phyloP scores from a whole-genome alignment of 2,329 filamentous ascomycete genomes.

The Hymenoscyphus salicellus region DNA sequence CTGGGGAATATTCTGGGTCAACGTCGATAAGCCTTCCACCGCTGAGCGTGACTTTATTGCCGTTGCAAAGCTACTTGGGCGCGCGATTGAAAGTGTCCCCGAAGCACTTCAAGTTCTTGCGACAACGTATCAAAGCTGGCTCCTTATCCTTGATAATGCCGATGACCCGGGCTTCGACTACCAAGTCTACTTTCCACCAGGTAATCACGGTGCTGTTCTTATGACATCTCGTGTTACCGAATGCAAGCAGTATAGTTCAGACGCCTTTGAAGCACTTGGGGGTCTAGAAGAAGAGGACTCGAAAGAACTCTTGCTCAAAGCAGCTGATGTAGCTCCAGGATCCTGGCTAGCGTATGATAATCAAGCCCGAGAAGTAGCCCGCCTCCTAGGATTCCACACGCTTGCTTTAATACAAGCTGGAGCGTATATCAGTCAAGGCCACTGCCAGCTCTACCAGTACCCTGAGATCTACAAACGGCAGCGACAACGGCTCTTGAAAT shows the following conservation, averaged over 20 bases:
- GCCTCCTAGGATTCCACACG: slow-evolving; percentile 28
- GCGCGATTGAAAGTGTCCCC: slow-evolving; percentile 11
- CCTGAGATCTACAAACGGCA: slow-evolving; percentile 13
- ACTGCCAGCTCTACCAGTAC: slow-evolving; percentile 6
- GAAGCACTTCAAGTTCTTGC: slow-evolving; percentile 26
- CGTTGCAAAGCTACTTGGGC: slow-evolving; percentile 18
- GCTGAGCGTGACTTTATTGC: slow-evolving; percentile 22
- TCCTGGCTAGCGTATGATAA: slow-evolving; percentile 17
- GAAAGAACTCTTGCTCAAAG: slow-evolving; percentile 30
- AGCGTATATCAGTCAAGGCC: slow-evolving; percentile 11
- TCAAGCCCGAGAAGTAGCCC: slow-evolving; percentile 22
- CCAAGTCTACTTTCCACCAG: slow-evolving; percentile 35
- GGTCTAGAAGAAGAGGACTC: slow-evolving; percentile 32
- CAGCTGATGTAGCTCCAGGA: slow-evolving; percentile 4
- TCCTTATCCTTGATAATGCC: slow-evolving; percentile 44
- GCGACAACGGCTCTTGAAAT: slow-evolving; percentile 32
- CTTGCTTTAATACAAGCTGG: slow-evolving; percentile 33
- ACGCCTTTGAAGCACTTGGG: slow-evolving; percentile 30
- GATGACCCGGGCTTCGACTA: slow-evolving; percentile 38
- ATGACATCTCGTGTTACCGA: slow-evolving; percentile 41
- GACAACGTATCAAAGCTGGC: slow-evolving; percentile 31
- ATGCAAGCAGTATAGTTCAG: slow-evolving; percentile 33
- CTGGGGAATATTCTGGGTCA: slow-evolving; percentile 25
- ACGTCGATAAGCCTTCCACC: slow-evolving; percentile 19
- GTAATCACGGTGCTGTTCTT: slow-evolving; percentile 37